Percentiles rank a stretch among this genome's conserved stretches.
These are phyloP conservation scores for Daucus carota DNA, from an alignment of 129 eudicot genomes.

Conservation along the genomic window DNA sequence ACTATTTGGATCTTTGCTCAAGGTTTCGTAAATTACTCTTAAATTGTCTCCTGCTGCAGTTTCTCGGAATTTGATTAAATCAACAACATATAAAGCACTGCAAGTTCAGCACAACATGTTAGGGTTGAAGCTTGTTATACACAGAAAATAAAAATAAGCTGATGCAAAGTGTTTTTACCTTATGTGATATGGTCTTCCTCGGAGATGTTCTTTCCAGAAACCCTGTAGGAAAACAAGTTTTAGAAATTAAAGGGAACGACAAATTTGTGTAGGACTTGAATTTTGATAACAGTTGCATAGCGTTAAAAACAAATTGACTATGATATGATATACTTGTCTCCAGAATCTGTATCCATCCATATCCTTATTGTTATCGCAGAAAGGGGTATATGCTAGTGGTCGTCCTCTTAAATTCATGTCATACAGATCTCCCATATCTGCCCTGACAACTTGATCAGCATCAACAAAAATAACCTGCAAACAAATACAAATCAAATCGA, in stretches of 20 bases:
- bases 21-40: slow-evolving; percentile 83
- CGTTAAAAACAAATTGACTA: not conserved
- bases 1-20: slow-evolving; percentile 98
- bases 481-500: not conserved
- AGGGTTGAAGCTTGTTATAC: not conserved
- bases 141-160: not conserved
- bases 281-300: not conserved
- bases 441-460: slow-evolving; percentile 91
- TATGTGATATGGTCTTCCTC: slow-evolving; percentile 93
- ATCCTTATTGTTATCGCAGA: slow-evolving; percentile 88
- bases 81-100: slow-evolving; percentile 96
- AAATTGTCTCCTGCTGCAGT: slow-evolving; percentile 97
- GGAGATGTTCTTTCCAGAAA: slow-evolving; percentile 95
- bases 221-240: slow-evolving; percentile 40
- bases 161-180: slow-evolving; percentile 36
- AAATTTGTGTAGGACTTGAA: not conserved
- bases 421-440: slow-evolving; percentile 98
- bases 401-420: slow-evolving; percentile 95
- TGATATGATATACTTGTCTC: slow-evolving; percentile 61
- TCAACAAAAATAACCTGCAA: slow-evolving; percentile 96
- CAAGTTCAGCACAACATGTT: slow-evolving; percentile 13
- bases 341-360: slow-evolving; percentile 98
- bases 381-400: slow-evolving; percentile 92
- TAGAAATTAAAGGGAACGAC: not conserved
- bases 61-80: slow-evolving; percentile 77